phyloP scores from a whole-genome alignment of 345 rosid genomes.

The Aquilaria sinensis region DNA sequence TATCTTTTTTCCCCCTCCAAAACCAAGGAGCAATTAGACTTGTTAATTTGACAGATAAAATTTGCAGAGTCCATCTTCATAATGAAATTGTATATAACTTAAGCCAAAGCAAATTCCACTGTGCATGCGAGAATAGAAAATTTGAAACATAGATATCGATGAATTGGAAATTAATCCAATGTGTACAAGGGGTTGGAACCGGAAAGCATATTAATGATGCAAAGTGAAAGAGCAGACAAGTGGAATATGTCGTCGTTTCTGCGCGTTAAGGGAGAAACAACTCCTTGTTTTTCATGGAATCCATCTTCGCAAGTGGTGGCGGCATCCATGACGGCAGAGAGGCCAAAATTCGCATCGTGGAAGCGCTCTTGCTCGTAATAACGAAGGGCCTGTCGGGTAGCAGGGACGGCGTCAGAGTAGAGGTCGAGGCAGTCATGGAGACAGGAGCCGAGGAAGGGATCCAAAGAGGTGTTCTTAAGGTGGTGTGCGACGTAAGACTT shows the following conservation, averaged over 20 bases:
- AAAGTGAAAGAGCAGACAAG: conserved; percentile 46
- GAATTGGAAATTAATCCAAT: too few relatives aligned
- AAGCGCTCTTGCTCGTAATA: conserved; percentile 32
- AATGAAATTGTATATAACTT: too few relatives aligned
- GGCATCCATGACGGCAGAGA: conserved; percentile 46
- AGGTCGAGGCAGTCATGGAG: conserved; percentile 46
- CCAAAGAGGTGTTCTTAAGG: conserved; percentile 23
- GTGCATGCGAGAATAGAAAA: too few relatives aligned
- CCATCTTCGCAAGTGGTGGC: conserved; percentile 58
- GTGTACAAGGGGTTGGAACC: too few relatives aligned
- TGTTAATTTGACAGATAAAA: too few relatives aligned
- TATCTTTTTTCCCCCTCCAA: too few relatives aligned
- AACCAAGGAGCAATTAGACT: too few relatives aligned
- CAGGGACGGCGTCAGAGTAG: conserved; percentile 38
- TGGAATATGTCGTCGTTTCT: conserved; percentile 32
- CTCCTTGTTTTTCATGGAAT: conserved; percentile 32
- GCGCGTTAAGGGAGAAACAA: conserved; percentile 33
- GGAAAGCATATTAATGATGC: conserved; percentile 36
- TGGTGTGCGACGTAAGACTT: conserved; percentile 24
- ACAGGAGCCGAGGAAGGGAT: conserved; percentile 23
- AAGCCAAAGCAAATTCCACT: too few relatives aligned
- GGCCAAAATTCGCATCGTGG: conserved; percentile 33
- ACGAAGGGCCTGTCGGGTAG: conserved; percentile 24
- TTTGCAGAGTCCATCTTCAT: too few relatives aligned
- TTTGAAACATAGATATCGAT: too few relatives aligned